Conservation (phyloP, 306 rosid species). For the Lathyrus aphaca region DNA sequence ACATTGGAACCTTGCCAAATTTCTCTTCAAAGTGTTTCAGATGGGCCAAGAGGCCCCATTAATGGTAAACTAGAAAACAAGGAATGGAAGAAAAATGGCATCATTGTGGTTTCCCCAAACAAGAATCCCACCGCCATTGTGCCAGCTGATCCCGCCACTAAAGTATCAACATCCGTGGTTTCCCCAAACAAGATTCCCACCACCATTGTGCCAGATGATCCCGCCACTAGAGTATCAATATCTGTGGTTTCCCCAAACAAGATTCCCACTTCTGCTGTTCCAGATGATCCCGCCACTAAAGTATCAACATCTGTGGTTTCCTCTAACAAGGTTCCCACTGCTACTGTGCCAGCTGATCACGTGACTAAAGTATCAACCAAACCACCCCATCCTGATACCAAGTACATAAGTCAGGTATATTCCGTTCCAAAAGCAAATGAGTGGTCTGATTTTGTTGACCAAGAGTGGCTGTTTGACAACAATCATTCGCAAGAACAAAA, state of each 20-base stretch:
- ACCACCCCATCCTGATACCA: constrained; percentile 79
- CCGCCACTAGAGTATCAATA: constrained; percentile 35
- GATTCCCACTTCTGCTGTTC: constrained; percentile 37
- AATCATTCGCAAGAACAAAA: constrained; percentile 45
- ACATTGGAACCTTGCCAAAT: constrained; percentile 61
- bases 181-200: constrained; percentile 43
- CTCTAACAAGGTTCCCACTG: constrained; percentile 42
- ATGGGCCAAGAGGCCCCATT: constrained; percentile 47
- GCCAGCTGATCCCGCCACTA: constrained; percentile 47
- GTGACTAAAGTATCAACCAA: constrained; percentile 43
- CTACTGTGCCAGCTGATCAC: constrained; percentile 45
- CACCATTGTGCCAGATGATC: constrained; percentile 47
- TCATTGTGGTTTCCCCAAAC: constrained; percentile 34
- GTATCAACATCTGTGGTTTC: constrained; percentile 42
- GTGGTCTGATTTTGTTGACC: constrained; percentile 56
- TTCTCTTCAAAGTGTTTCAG: constrained; percentile 49
- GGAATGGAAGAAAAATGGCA: constrained; percentile 67
- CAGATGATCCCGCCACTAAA: constrained; percentile 42
- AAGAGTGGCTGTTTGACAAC: constrained; percentile 76
- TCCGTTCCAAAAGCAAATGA: constrained; percentile 70
- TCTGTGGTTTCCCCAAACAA: constrained; percentile 47
- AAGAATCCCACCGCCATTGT: constrained; percentile 36
- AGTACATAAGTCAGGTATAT: constrained; percentile 62
- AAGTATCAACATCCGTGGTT: constrained; percentile 40
- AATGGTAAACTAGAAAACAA: constrained; percentile 53